Evolutionary conservation across 495 filamentous ascomycete species (phyloP), one percentile per base, ranked within the genome.

Genomic region (Cercophora sp.): DNA sequence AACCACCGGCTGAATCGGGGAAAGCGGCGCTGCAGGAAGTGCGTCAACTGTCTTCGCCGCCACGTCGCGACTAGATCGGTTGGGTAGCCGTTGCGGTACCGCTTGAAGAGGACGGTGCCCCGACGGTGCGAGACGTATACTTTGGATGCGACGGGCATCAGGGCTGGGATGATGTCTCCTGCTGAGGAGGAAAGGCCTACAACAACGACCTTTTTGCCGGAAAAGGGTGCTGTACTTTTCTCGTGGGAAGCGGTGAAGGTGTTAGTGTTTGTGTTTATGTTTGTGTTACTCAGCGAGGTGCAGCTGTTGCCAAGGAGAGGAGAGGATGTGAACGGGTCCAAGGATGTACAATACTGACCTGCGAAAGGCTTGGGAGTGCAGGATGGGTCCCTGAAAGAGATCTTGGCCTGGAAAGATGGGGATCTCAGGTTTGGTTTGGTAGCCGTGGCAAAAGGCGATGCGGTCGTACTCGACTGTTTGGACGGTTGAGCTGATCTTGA

Each of bases 41-140:
- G 49, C 15, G 27, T 27, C 4, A 60, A 35, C 43, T 59, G 57
- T 11, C 63, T 56, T 13, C 60, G 47, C 1, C 63, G 59, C 46
- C 57, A 60, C 26, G 60, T 63, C 23, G 53, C 26, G 37, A 36
- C 16, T 23, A 61, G 46, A 50, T 66, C 63, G 36, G 31, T 41
- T 15, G 63, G 63, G 2, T 11, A 49, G 11, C 60, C 57, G 32
- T 63, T 57, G 32, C 42, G 51, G 49, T 59, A 66, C 22, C 52
- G 47, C 31, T 50, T 49, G 18, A 65, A 56, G 48, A 60, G 59
- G 26, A 63, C 8, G 6, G 48, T 54, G 27, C 66, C 66, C 41
- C 64, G 62, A 3, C 66, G 64, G 53, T 67, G 61, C 15, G 66
- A 65, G 15, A 61, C 51, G 45, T 65, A 67, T 4, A 69, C 58